phyloP scores from a whole-genome alignment of 2,329 filamentous ascomycete species.

The Talaromyces islandicus region DNA sequence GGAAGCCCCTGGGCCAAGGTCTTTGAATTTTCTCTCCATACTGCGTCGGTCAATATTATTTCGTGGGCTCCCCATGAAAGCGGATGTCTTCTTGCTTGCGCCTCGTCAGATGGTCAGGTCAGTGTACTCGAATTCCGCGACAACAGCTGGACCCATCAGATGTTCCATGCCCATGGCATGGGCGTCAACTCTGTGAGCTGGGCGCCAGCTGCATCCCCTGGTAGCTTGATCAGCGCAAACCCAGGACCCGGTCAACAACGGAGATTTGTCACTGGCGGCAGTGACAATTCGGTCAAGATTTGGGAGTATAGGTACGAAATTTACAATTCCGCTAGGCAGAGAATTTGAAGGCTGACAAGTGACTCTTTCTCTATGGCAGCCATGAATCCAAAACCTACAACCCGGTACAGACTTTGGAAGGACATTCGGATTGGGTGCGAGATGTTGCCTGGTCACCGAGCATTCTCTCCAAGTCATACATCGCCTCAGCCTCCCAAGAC shows the following conservation, averaged over 20 bases:
- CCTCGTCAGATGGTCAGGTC: slow-evolving; percentile 88
- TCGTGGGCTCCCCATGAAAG: slow-evolving; percentile 96
- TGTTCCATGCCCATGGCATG: slow-evolving; percentile 86
- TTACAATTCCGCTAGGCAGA: neutral
- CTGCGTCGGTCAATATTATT: slow-evolving; percentile 92
- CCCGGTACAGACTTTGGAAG: slow-evolving; percentile 55
- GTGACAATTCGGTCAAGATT: slow-evolving; percentile 88
- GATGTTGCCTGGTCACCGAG: slow-evolving; percentile 97
- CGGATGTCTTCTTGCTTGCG: slow-evolving; percentile 89
- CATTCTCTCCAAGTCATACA: slow-evolving; percentile 91
- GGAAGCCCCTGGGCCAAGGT: slow-evolving; percentile 69
- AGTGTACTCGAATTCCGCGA: slow-evolving; percentile 96
- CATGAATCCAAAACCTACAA: slow-evolving; percentile 49
- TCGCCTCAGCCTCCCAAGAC: slow-evolving; percentile 90
- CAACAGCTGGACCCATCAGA: slow-evolving; percentile 82
- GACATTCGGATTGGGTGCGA: slow-evolving; percentile 93
- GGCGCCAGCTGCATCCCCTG: slow-evolving; percentile 80
- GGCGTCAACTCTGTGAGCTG: slow-evolving; percentile 95
- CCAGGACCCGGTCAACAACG: slow-evolving; percentile 60
- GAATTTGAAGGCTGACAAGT: neutral
- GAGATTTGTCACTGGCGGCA: slow-evolving; percentile 89
- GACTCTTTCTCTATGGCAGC: slow-evolving; percentile 22
- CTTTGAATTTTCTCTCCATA: slow-evolving; percentile 90
- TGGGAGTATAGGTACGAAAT: slow-evolving; percentile 70
- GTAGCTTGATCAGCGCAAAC: slow-evolving; percentile 72